Evolutionary conservation across 345 rosid species (phyloP).

Genomic region (Zanthoxylum bungeanum): DNA sequence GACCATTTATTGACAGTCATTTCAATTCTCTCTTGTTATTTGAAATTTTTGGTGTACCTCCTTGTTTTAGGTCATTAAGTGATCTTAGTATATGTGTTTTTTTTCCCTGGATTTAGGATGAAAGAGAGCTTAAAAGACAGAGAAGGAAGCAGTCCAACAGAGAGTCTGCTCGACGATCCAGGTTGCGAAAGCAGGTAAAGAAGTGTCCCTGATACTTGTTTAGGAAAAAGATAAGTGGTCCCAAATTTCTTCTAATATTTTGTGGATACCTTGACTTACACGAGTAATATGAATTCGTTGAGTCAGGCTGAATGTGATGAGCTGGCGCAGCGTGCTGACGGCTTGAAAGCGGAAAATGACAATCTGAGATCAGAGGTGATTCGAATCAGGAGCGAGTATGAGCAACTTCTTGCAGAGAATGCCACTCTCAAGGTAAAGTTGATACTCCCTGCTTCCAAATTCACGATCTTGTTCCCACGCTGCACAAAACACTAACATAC

Average conservation of each 20-base stretch:
- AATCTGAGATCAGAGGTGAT: slow-evolving; percentile 77
- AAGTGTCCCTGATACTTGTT: slow-evolving; percentile 3
- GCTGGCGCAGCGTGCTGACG: slow-evolving; percentile 86
- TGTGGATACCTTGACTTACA: neutral
- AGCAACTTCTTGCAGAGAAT: slow-evolving; percentile 73
- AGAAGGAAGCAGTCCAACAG: slow-evolving; percentile 96
- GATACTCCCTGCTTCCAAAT: neutral
- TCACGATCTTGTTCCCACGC: neutral
- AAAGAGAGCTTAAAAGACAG: slow-evolving; percentile 89
- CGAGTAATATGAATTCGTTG: slow-evolving; percentile 25
- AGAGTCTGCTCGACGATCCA: slow-evolving; percentile 95
- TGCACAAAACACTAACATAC: neutral
- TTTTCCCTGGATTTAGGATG: slow-evolving; percentile 52
- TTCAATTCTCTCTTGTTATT: neutral
- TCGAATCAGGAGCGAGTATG: slow-evolving; percentile 67
- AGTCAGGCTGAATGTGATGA: slow-evolving; percentile 96
- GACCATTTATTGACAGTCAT: neutral
- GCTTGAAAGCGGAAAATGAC: slow-evolving; percentile 77
- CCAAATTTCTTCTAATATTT: neutral
- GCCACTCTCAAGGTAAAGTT: slow-evolving; percentile 68
- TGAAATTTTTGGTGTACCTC: neutral
- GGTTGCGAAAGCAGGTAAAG: slow-evolving; percentile 94
- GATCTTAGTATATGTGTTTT: neutral
- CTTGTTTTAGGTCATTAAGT: neutral
- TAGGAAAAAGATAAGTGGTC: neutral